Evolutionary conservation across 2,329 filamentous ascomycete species (phyloP), one percentile per base, ranked within the genome.

Genomic region (Colletotrichum viniferum): DNA sequence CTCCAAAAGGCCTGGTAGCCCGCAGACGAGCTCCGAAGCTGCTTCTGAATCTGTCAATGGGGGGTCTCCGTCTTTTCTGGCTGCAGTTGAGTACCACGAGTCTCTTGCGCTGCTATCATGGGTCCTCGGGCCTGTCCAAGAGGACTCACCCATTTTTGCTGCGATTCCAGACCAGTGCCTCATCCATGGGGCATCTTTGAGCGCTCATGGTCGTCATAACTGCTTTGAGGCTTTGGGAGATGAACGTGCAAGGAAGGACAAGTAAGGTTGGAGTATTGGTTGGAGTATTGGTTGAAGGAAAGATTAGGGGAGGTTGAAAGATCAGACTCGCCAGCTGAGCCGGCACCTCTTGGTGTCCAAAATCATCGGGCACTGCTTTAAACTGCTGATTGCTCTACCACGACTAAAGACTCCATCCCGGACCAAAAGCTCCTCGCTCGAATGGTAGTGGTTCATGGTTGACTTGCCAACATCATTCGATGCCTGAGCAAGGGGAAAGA

Each of bases 171-270:
- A 6, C 10, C n/a, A 52, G 3, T 21, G n/a, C 3, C 43, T 2
- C 10, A 2, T 52, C 2, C 43, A 4, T 7, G 5, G 43, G 2
- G 0, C 1, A 21, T 1, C 10, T 2, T 52, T 21, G n/a, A n/a
- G 43, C 18, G n/a, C 10, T 21, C 43, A 52, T 52, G 43, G n/a
- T 21, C 4, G n/a, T 52, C n/a, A 52, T 21, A 52, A 7, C 10
- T 52, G n/a, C n/a, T 0, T 21, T 52, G 43, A 21, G 43, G 43
- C 43, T 52, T 7, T 13, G n/a, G n/a, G 43, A 48, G 5, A 21
- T 48, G 3, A 48, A 52, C 43, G n/a, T 52, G 10, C 43, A 52
- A 21, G 43, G 43, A 10, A 52, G 43, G 43, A 52, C 5, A 3
- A 52, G 43, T 7, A 52, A 52, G 43, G 43, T 21, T 52, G n/a